Evolutionary conservation across 306 rosid genomes (phyloP).

Genomic region (Benincasa hispida): DNA sequence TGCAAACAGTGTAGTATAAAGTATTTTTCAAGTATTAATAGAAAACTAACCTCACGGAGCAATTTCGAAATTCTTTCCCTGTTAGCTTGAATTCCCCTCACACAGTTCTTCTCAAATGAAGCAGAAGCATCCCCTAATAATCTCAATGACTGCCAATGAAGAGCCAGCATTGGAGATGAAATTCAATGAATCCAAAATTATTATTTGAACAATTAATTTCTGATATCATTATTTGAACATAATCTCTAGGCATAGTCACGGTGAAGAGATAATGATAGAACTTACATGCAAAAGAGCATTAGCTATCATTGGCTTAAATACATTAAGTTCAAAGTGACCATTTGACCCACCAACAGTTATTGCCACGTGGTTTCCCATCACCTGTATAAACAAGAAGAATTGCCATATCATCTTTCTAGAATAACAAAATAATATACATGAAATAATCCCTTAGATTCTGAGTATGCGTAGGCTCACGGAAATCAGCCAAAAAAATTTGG

Average conservation of each 20-base stretch:
- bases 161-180: constrained; percentile 5
- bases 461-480: not conserved
- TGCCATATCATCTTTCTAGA: not conserved
- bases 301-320: constrained; percentile 92
- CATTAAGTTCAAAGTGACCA: constrained; percentile 98
- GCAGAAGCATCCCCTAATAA: constrained; percentile 89
- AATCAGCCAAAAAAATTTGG: not conserved
- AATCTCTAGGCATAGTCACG: not conserved
- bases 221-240: not conserved
- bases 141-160: constrained; percentile 61
- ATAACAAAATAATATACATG: not conserved
- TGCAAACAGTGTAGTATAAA: not conserved
- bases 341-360: constrained; percentile 91
- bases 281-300: constrained; percentile 71
- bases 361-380: constrained; percentile 93
- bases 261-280: constrained; percentile 2
- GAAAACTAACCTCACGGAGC: constrained; percentile 68
- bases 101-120: constrained; percentile 95
- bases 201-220: not conserved
- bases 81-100: constrained; percentile 87
- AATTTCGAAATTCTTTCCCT: constrained; percentile 86
- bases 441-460: not conserved
- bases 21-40: constrained; percentile 2
- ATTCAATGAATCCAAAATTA: not conserved
- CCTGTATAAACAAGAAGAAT: constrained; percentile 28